phyloP scores from a whole-genome alignment of 192 early-diverging fungal species.

The Backusella sp. region DNA sequence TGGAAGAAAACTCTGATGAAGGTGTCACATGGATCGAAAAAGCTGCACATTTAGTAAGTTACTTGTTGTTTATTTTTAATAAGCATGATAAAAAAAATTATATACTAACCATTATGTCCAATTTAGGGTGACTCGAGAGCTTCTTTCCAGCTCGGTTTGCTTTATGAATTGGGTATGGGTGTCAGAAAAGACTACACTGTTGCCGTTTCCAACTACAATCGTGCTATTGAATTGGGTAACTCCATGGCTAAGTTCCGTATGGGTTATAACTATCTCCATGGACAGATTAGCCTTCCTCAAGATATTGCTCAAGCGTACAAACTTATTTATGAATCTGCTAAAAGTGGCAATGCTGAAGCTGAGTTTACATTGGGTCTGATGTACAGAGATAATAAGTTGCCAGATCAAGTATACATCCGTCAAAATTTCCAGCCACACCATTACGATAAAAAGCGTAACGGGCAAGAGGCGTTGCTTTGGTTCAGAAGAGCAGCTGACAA shows the following conservation, averaged over 20 bases:
- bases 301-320: conserved; percentile 21
- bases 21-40: conserved; percentile 32
- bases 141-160: conserved; percentile 29
- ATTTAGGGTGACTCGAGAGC: conserved; percentile 29
- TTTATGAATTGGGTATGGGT: conserved; percentile 30
- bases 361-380: conserved; percentile 35
- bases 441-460: conserved; percentile 8
- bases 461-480: conserved; percentile 30
- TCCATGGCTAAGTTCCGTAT: neutral
- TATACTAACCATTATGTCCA: neutral
- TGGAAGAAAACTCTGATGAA: conserved; percentile 23
- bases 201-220: conserved; percentile 27
- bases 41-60: conserved; percentile 31
- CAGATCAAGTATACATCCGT: conserved; percentile 4
- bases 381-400: conserved; percentile 12
- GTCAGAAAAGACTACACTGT: conserved; percentile 22
- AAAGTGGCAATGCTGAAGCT: conserved; percentile 23
- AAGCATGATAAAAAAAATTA: neutral
- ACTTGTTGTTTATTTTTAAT: neutral
- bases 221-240: conserved; percentile 14
- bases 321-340: conserved; percentile 19
- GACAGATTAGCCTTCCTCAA: neutral
- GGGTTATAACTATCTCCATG: neutral
- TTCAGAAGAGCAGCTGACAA: conserved; percentile 36
- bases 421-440: neutral